Evolutionary conservation across 495 filamentous ascomycete species (phyloP).

Genomic region (Podospora appendiculata): DNA sequence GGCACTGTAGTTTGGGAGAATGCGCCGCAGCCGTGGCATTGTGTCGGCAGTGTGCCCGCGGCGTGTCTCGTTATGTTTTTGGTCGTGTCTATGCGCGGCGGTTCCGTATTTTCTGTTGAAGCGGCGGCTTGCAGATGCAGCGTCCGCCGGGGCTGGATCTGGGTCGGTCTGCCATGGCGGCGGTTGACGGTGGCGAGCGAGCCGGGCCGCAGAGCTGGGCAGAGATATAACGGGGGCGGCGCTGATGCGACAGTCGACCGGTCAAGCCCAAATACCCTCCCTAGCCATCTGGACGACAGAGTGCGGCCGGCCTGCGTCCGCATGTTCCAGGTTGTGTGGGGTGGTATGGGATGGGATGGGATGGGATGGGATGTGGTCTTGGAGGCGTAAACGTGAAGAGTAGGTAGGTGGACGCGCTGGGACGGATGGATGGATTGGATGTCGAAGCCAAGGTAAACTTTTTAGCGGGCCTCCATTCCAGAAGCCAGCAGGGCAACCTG

Average conservation of each 20-base stretch:
- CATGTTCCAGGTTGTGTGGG: neutral
- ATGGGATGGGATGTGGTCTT: neutral
- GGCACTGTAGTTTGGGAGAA: conserved; percentile 63
- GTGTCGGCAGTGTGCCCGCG: conserved; percentile 39
- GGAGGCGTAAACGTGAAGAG: neutral
- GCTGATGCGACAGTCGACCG: conserved; percentile 19
- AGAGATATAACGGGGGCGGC: conserved; percentile 33
- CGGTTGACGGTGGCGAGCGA: neutral
- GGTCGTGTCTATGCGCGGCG: neutral
- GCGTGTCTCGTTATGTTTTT: neutral
- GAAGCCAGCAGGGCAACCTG: conserved; percentile 3
- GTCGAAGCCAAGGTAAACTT: neutral
- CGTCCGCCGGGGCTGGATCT: conserved; percentile 6
- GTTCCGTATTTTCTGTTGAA: neutral
- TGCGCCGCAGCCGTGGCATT: conserved; percentile 87
- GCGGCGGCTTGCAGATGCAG: conserved; percentile 20
- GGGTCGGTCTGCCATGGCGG: neutral
- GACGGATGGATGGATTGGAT: too few relatives aligned
- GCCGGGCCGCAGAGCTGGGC: conserved; percentile 23
- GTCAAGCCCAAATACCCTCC: conserved; percentile 32
- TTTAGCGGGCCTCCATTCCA: conserved; percentile 2
- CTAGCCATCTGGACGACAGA: conserved; percentile 29
- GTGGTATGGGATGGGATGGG: neutral
- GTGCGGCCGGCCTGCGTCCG: conserved; percentile 16
- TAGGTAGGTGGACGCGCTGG: too few relatives aligned